Base-by-base conservation (phyloP, 305 asterid genomes). In the Andrographis paniculata region DNA sequence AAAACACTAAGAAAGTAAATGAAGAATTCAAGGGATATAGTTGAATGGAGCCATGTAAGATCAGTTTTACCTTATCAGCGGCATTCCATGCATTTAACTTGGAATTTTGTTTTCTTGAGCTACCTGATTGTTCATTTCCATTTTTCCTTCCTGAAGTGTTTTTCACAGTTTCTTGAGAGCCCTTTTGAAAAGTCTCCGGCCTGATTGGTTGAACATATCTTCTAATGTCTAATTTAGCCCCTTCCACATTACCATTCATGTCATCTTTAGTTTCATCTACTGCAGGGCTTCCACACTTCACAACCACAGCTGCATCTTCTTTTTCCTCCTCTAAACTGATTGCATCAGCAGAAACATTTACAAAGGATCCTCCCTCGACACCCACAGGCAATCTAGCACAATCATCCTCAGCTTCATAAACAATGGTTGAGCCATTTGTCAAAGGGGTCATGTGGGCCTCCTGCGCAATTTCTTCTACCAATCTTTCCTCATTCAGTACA, bases 21-120 rank as follows among this genome's bases (percentile, higher is more conserved):
- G 20, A 18, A 45, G 23, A 38, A 17, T 28, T 9, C 18, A 46
- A 13, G 40, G 24, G 39, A 13, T 15, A 50, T 12, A 43, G 41
- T 5, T 13, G 17, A 57, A 45, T 13, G 5, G 16, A 37, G 14
- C 42, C 42, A 1, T 2, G 2, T 13, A 37, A 4, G 2, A 1
- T 3, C 17, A 37, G 7, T 43, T 44, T 66, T 50, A 85, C 98
- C 93, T 78, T 80, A 45, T 53, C 76, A 52, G 70, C 61, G 33
- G 17, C 20, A 65, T 35, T 61, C 46, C 66, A 69, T 6, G 72
- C 16, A 51, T 67, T 70, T 53, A 43, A 17, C 54, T 60, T 82
- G n/a, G 74, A 13, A 45, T 53, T 69, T 30, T 45, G 73, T 66
- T 59, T 73, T 53, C 63, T 71, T 60, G 12, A 18, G 19, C 22